Conservation (phyloP, 2,329 filamentous ascomycete species). For the Paraphaeosphaeria minitans region DNA sequence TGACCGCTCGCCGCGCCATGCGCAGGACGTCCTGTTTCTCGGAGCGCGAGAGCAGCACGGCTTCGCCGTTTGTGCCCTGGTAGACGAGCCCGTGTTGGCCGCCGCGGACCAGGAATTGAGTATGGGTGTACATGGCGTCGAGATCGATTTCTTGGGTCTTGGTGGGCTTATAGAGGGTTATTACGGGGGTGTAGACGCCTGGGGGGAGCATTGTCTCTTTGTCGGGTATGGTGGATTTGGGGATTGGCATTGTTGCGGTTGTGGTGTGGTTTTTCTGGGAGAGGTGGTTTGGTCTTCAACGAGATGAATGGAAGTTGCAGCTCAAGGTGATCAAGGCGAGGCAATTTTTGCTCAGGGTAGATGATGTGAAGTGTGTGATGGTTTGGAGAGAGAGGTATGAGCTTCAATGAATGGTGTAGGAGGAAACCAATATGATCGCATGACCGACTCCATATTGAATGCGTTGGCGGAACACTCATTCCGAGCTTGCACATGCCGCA, state of each 20-base stretch:
- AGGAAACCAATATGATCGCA: neutral
- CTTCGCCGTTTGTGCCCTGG: conserved; percentile 51
- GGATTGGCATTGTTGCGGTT: conserved; percentile 11
- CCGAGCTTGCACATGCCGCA: neutral
- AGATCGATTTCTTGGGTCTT: conserved; percentile 58
- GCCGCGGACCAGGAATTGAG: conserved; percentile 56
- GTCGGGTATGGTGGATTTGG: conserved; percentile 34
- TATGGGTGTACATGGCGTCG: conserved; percentile 56
- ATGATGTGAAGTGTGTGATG: neutral
- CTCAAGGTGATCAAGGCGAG: neutral
- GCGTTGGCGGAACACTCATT: neutral
- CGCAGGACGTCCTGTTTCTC: conserved; percentile 47
- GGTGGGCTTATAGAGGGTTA: conserved; percentile 59
- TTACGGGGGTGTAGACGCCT: conserved; percentile 58
- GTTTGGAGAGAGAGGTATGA: neutral
- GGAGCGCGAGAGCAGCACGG: conserved; percentile 41
- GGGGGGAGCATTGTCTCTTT: conserved; percentile 54
- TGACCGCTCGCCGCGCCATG: conserved; percentile 42
- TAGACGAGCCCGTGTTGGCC: conserved; percentile 55
- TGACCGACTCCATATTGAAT: neutral
- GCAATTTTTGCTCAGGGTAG: neutral
- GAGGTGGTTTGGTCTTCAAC: neutral
- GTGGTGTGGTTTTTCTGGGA: neutral
- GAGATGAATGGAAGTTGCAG: neutral
- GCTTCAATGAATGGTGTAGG: neutral